phyloP scores from a whole-genome alignment of 2,329 filamentous ascomycete genomes.

The Xylariaceae sp. region DNA sequence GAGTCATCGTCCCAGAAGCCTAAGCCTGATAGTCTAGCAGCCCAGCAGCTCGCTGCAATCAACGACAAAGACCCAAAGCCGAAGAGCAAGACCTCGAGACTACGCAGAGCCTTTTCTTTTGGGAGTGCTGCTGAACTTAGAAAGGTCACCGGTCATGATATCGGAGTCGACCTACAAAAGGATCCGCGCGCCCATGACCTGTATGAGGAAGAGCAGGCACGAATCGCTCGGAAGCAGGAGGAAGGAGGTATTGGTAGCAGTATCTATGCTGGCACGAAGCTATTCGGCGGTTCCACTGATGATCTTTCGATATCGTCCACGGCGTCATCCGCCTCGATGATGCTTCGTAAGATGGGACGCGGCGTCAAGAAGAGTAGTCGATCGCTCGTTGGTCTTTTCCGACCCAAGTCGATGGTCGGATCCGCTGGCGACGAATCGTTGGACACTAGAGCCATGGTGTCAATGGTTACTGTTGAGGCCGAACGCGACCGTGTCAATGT shows the following conservation, averaged over 20 bases:
- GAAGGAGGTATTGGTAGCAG: conserved; percentile 84
- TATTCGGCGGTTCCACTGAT: conserved; percentile 88
- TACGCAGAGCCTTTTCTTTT: conserved; percentile 92
- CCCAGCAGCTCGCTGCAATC: conserved; percentile 79
- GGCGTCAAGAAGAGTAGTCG: conserved; percentile 94
- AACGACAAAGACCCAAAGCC: conserved; percentile 72
- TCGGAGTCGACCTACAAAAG: conserved; percentile 50
- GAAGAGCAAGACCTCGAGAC: conserved; percentile 78
- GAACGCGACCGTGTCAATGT: conserved; percentile 81
- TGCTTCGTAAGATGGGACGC: conserved; percentile 97
- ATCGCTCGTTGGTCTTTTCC: conserved; percentile 88
- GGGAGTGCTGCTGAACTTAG: conserved; percentile 89
- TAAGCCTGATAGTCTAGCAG: conserved; percentile 61
- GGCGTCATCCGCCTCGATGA: conserved; percentile 82
- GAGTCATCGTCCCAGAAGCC: conserved; percentile 39
- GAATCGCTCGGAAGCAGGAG: conserved; percentile 89
- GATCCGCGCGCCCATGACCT: conserved; percentile 58
- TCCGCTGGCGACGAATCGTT: conserved; percentile 65
- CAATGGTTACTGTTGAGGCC: conserved; percentile 93
- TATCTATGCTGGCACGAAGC: conserved; percentile 82
- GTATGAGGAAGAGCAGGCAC: conserved; percentile 81
- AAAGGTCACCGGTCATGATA: conserved; percentile 63
- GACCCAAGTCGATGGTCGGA: conserved; percentile 86
- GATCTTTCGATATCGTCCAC: conserved; percentile 90
- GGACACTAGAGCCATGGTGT: conserved; percentile 77